Base-by-base conservation (phyloP, 257 asterid genomes). In the Catharanthus roseus region DNA sequence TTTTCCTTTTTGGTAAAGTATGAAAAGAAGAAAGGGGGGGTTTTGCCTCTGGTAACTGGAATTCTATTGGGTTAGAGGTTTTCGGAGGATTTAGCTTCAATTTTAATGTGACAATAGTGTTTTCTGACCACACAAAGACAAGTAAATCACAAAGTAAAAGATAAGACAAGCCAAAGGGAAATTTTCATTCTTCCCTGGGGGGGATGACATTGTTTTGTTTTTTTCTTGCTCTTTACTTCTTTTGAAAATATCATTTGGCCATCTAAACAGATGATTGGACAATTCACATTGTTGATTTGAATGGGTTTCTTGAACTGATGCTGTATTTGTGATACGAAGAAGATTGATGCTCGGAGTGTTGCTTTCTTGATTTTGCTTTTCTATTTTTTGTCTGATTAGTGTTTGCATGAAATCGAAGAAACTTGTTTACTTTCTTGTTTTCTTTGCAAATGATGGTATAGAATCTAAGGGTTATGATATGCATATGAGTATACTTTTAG, bases 341-440 rank as follows among this genome's bases (percentile, higher is more conserved):
- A n/a, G n/a, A n/a, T n/a, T n/a, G n/a, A n/a, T n/a, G n/a, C 8
- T 38, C 8, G 42, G 42, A 38, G 3, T 3, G 42, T 31, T n/a
- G 33, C 12, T 38, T 41, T 10, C 39, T 61, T 49, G n/a, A 26
- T 2, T 44, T 21, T 31, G 19, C 10, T 47, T 47, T 61, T n/a
- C 0, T 50, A 18, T 12, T 23, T 62, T 28, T 63, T 24, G 2
- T 11, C 67, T 49, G 41, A 36, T n/a, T 23, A 53, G 51, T 51
- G 51, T 62, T 64, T 55, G 24, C 31, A 21, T 36, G 66, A 47
- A 42, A 58, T 36, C 47, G 11, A 7, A 8, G 53, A 53, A 55
- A n/a, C n/a, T 45, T 75, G 49, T 53, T 74, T n/a, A 51, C 51
- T 67, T 74, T 66, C 39, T 42, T 74, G 77, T 38, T 28, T 44